phyloP scores from a whole-genome alignment of 1,139 yeast species.

The Magnusiomyces sp. region DNA sequence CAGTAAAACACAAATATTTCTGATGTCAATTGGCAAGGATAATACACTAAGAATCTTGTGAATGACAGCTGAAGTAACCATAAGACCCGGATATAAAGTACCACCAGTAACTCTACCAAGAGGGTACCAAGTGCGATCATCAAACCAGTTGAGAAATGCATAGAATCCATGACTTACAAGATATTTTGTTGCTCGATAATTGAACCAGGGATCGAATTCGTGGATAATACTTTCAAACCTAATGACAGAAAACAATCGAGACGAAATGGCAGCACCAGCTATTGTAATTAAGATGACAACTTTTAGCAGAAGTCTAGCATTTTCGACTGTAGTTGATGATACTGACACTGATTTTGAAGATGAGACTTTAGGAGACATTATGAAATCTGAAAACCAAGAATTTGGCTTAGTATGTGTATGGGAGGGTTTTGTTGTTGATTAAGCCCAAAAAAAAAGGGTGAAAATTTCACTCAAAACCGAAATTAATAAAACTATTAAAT shows the following conservation, averaged over 20 bases:
- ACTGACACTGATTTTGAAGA: background rate
- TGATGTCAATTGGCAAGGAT: slow-evolving; percentile 82
- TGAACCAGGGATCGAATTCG: slow-evolving; percentile 99
- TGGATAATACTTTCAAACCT: slow-evolving; percentile 90
- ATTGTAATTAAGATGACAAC: slow-evolving; percentile 59
- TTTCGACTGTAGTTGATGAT: slow-evolving; percentile 13
- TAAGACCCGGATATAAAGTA: slow-evolving; percentile 92
- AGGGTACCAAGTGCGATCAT: slow-evolving; percentile 98
- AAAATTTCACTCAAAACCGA: no score
- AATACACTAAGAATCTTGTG: slow-evolving; percentile 61
- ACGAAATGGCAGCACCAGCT: slow-evolving; percentile 85
- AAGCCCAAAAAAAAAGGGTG: no score
- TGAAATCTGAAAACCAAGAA: background rate
- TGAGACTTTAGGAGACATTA: background rate
- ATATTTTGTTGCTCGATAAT: slow-evolving; percentile 89
- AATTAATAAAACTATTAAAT: no score
- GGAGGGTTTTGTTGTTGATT: no score
- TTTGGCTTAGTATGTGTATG: no score
- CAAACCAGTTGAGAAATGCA: slow-evolving; percentile 96
- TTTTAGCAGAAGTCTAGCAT: slow-evolving; percentile 41
- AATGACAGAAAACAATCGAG: slow-evolving; percentile 59
- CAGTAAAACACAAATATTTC: slow-evolving; percentile 89
- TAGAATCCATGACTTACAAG: slow-evolving; percentile 75
- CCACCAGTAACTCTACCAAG: slow-evolving; percentile 99
- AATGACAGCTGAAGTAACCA: slow-evolving; percentile 91